Evolutionary conservation across 169 alveolate genomes (phyloP).

Genomic region (Cryptosporidium canis): DNA sequence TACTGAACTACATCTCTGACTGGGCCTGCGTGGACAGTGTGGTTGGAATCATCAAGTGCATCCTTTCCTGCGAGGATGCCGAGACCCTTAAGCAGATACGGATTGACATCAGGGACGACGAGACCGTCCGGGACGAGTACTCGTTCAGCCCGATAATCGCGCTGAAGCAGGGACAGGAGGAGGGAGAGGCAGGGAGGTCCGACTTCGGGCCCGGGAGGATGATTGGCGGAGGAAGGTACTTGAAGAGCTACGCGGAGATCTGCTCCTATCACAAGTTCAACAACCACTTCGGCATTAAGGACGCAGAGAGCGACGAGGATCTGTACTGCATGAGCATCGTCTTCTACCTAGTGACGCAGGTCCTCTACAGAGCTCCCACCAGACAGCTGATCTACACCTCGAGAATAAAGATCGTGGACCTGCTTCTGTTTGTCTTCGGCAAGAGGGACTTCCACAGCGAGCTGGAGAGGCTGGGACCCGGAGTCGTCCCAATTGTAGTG

Average conservation of each 20-base stretch:
- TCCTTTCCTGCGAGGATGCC: background rate
- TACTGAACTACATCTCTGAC: constrained; percentile 45
- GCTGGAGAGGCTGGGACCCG: constrained; percentile 45
- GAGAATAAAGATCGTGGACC: constrained; percentile 40
- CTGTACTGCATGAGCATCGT: constrained; percentile 23
- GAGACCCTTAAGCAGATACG: background rate
- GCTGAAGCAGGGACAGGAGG: background rate
- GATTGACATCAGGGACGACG: constrained; percentile 63
- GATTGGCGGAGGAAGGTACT: background rate
- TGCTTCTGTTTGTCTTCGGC: background rate
- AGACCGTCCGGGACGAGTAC: constrained; percentile 29
- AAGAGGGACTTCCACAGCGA: background rate
- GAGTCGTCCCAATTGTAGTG: constrained; percentile 38
- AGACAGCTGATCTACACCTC: constrained; percentile 51
- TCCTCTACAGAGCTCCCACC: constrained; percentile 34
- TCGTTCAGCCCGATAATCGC: constrained; percentile 21
- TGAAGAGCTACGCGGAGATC: constrained; percentile 16
- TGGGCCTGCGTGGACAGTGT: constrained; percentile 70
- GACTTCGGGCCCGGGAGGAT: constrained; percentile 16
- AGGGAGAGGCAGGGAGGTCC: background rate
- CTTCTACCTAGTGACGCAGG: constrained; percentile 50
- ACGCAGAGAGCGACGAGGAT: constrained; percentile 27
- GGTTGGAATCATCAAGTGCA: constrained; percentile 25
- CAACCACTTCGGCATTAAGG: background rate
- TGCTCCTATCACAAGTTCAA: constrained; percentile 51